Evolutionary conservation across 2,329 filamentous ascomycete genomes (phyloP), one percentile per base, ranked within the genome.

Genomic region (Colletotrichum gigasporum): DNA sequence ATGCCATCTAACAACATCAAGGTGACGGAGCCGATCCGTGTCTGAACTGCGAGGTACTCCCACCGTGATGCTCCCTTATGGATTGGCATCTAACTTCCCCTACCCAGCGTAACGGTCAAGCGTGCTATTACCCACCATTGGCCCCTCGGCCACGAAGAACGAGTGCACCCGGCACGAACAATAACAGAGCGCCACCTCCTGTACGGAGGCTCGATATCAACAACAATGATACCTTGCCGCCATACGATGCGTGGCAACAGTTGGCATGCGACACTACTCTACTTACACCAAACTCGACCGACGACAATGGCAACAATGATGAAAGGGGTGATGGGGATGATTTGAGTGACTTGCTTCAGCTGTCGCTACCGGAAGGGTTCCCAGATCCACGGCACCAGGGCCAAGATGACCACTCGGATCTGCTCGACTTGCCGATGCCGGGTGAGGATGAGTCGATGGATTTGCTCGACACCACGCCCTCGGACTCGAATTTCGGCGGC

Each of bases 11-110:
- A 64, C 56, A 24, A 5, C 9, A n/a, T 9, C 1, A 34, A 64
- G 61, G 61, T 20, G 55, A 64, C 26, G 61, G 61, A 3, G 61
- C 61, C 16, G 55, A 64, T 8, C 61, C 61, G 12, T 64, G 61
- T 18, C 47, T 61, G 3, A 54, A 64, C 9, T 64, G 61, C 22
- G 61, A 64, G 41, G 61, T 64, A 54, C n/a, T 14, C 47, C 14
- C 10, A 54, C 14, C 22, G 18, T 10, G 8, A 32, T 8, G 11
- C 11, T 0, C 9, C 7, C 11, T n/a, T 4, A 16, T n/a, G 4
- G 3, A 42, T 8, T 3, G 14, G 3, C 2, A 22, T 26, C 2
- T 24, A 12, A 37, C 44, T 26, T 12, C 18, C 3, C 4, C 2
- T 8, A 35, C 8, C 2, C n/a, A 64, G 61, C 61, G 61, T 6